Conservation (phyloP, 179 eudicot species). For the Vitellaria paradoxa region DNA sequence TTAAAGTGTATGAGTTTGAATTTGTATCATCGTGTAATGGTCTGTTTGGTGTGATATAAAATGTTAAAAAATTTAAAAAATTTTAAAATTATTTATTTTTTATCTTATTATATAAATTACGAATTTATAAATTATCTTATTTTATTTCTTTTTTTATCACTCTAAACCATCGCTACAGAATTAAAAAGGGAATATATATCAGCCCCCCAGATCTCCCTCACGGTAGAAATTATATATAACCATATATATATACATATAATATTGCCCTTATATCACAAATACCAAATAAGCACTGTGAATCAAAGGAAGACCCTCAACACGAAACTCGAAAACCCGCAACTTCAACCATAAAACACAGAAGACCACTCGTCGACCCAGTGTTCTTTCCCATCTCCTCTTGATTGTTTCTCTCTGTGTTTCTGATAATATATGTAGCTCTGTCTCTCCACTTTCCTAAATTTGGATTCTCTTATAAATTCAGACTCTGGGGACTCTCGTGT, state of each 20-base stretch:
- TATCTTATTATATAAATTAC: too few species aligned
- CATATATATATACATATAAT: not conserved
- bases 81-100: too few species aligned
- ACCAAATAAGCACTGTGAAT: not conserved
- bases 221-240: not conserved
- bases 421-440: not conserved
- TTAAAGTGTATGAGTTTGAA: too few species aligned
- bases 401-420: not conserved
- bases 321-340: too few species aligned
- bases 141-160: too few species aligned
- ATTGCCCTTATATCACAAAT: constrained; percentile 1
- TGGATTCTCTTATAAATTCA: constrained; percentile 10
- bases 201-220: constrained; percentile 1
- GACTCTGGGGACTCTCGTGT: not conserved
- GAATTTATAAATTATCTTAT: too few species aligned
- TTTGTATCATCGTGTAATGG: too few species aligned
- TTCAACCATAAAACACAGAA: not conserved
- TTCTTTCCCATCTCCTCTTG: not conserved
- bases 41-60: too few species aligned
- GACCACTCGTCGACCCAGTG: constrained; percentile 6
- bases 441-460: constrained; percentile 19
- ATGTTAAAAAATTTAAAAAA: too few species aligned
- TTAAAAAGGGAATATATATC: constrained; percentile 8
- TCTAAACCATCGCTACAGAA: too few species aligned
- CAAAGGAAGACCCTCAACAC: too few species aligned